phyloP scores from a whole-genome alignment of 306 rosid genomes.

The Fragaria vesca region DNA sequence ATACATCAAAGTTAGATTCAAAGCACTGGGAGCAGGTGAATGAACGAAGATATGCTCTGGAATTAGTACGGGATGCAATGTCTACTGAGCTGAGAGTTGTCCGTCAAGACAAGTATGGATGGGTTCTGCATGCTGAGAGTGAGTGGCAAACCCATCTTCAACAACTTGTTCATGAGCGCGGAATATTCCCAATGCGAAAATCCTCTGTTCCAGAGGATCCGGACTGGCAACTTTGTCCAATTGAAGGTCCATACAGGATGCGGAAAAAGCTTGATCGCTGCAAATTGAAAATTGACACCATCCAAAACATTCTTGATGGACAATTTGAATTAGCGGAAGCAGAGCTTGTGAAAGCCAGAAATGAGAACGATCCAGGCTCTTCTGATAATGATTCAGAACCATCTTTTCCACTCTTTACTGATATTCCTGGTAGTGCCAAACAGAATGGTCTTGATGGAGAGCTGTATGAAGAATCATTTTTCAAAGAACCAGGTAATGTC shows the following conservation, averaged over 20 bases:
- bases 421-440: slow-evolving; percentile 46
- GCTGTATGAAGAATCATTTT: slow-evolving; percentile 55
- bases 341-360: slow-evolving; percentile 47
- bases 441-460: slow-evolving; percentile 59
- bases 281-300: slow-evolving; percentile 71
- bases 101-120: slow-evolving; percentile 98
- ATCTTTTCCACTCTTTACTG: slow-evolving; percentile 57
- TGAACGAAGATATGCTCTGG: slow-evolving; percentile 92
- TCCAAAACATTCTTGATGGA: slow-evolving; percentile 81
- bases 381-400: slow-evolving; percentile 58
- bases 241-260: slow-evolving; percentile 99
- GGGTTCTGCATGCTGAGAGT: slow-evolving; percentile 99
- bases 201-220: slow-evolving; percentile 56
- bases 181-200: slow-evolving; percentile 74
- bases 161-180: slow-evolving; percentile 95
- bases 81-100: slow-evolving; percentile 96
- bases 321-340: slow-evolving; percentile 59
- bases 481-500: slow-evolving; percentile 48
- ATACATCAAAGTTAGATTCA: slow-evolving; percentile 70
- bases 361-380: slow-evolving; percentile 48
- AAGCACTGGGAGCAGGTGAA: slow-evolving; percentile 97
- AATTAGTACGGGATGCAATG: slow-evolving; percentile 90
- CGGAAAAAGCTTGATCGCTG: slow-evolving; percentile 92
- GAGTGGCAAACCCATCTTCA: slow-evolving; percentile 97
- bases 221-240: slow-evolving; percentile 97